Conservation (phyloP, 805 yeast genomes). For the Suhomyces prunicola region DNA sequence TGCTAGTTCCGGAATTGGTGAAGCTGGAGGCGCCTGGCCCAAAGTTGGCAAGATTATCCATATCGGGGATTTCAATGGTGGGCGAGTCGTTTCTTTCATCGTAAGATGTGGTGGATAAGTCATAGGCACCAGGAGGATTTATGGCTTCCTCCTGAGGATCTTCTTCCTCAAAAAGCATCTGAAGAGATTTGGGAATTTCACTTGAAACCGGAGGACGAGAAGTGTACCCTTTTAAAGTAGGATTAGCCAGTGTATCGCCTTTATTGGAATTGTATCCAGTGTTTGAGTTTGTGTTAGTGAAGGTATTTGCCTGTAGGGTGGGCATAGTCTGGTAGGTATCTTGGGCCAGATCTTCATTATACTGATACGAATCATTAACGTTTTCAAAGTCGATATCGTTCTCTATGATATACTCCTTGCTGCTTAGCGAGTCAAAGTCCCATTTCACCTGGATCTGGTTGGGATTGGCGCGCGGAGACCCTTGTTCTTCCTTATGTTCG, state of each 20-base stretch:
- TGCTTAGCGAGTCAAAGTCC: conserved; percentile 85
- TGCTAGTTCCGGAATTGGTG: not conserved
- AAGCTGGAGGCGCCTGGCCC: conserved; percentile 3
- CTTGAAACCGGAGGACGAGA: not conserved
- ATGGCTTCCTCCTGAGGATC: conserved; percentile 4
- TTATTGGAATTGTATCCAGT: not conserved
- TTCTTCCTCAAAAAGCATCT: conserved; percentile 62
- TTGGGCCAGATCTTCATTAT: conserved; percentile 17
- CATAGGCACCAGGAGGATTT: not conserved
- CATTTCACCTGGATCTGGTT: conserved; percentile 56
- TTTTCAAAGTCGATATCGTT: conserved; percentile 53
- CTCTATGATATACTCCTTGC: conserved; percentile 69
- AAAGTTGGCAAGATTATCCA: conserved; percentile 42
- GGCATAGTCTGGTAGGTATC: conserved; percentile 29
- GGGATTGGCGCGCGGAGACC: not conserved
- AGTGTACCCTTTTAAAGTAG: conserved; percentile 1
- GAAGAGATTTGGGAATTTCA: conserved; percentile 70
- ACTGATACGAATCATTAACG: conserved; percentile 21
- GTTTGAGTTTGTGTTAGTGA: conserved; percentile 8
- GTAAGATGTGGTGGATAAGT: conserved; percentile 6
- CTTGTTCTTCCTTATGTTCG: not conserved
- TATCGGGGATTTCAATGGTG: conserved; percentile 67
- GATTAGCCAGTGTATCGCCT: not conserved
- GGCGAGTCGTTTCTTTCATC: conserved; percentile 50
- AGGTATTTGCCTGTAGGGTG: conserved; percentile 17